Evolutionary conservation across 768 basidiomycete genomes (phyloP).

Genomic region (Lenzites betulinus): DNA sequence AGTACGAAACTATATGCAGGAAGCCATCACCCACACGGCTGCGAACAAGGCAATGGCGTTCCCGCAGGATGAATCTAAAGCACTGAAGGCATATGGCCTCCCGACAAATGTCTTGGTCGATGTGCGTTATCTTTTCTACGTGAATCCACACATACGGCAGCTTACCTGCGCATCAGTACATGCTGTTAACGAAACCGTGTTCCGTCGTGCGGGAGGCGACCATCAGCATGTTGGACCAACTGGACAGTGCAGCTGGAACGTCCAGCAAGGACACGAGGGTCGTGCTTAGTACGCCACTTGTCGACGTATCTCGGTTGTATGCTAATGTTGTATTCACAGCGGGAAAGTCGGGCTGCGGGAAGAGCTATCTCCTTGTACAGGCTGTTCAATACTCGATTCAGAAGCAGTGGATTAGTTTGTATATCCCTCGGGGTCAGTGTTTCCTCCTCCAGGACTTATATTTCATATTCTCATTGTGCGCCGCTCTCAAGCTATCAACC

Average conservation of each 20-base stretch:
- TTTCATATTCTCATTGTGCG: neutral
- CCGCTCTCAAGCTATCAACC: constrained; percentile 43
- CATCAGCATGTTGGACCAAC: constrained; percentile 48
- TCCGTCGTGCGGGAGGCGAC: constrained; percentile 75
- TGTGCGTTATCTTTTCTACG: constrained; percentile 42
- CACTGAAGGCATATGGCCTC: constrained; percentile 67
- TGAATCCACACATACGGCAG: neutral
- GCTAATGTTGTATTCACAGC: constrained; percentile 43
- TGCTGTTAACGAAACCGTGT: constrained; percentile 67
- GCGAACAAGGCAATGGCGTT: constrained; percentile 53
- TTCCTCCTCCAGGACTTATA: neutral
- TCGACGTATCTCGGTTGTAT: neutral
- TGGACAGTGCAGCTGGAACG: constrained; percentile 51
- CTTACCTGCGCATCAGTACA: constrained; percentile 46
- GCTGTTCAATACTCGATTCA: constrained; percentile 65
- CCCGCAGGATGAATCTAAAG: constrained; percentile 45
- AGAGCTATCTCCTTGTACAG: constrained; percentile 79
- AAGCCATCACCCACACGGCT: constrained; percentile 37
- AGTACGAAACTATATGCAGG: constrained; percentile 26
- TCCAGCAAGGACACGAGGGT: constrained; percentile 56
- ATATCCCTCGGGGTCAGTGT: constrained; percentile 73
- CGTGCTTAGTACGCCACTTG: constrained; percentile 59
- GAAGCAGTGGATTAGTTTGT: constrained; percentile 80
- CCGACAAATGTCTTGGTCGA: constrained; percentile 72
- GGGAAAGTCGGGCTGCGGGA: constrained; percentile 77